phyloP scores from a whole-genome alignment of 148 eudicot genomes.

The Euryodendron excelsum region DNA sequence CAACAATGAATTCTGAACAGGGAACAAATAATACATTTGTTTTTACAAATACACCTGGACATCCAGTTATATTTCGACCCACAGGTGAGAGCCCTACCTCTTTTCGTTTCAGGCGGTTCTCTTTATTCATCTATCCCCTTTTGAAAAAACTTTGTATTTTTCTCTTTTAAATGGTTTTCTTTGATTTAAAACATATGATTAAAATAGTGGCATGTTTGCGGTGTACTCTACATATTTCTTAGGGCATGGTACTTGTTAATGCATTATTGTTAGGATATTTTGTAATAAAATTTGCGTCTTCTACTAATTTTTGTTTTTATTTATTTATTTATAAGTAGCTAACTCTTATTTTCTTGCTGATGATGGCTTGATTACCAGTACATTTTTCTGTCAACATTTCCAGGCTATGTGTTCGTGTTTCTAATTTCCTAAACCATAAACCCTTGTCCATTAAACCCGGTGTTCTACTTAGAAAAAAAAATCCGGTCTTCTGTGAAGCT shows the following conservation, averaged over 20 bases:
- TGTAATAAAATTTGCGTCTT: neutral
- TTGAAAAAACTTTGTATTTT: neutral
- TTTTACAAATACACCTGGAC: slow-evolving; percentile 68
- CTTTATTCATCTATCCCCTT: neutral
- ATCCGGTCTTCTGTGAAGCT: too few species aligned
- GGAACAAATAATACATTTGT: slow-evolving; percentile 79
- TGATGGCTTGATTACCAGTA: neutral
- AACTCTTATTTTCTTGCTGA: neutral
- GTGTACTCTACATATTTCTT: neutral
- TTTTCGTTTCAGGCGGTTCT: neutral
- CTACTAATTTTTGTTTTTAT: too few species aligned
- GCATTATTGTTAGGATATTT: neutral
- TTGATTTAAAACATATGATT: too few species aligned
- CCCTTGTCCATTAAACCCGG: too few species aligned
- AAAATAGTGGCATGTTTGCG: neutral
- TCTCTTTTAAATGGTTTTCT: neutral
- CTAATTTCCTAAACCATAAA: too few species aligned
- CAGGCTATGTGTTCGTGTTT: too few species aligned
- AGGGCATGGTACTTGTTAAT: neutral
- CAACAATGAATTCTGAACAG: slow-evolving; percentile 37
- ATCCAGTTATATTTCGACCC: slow-evolving; percentile 57
- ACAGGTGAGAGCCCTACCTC: slow-evolving; percentile 53
- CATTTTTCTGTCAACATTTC: too few species aligned
- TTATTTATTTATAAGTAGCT: too few species aligned
- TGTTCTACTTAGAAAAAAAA: too few species aligned